Percentiles rank a stretch among this genome's conserved stretches.
Conservation (phyloP, 331 rosid genomes). For the Erythrophleum ivorense region DNA sequence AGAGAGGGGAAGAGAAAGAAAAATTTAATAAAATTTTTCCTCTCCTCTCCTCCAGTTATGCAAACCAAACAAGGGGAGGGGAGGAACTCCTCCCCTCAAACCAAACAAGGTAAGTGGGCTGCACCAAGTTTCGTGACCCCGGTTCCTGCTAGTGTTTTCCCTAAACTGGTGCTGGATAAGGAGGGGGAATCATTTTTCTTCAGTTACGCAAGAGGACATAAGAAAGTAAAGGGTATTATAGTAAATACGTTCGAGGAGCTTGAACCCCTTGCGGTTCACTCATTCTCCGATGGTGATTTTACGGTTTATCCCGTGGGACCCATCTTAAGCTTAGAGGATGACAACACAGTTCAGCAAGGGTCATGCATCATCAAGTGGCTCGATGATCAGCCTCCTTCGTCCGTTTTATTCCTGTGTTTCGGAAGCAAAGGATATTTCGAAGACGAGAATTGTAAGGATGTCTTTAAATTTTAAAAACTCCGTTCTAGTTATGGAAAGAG, state of each 20-base stretch:
- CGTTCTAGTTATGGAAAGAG: too few relatives aligned
- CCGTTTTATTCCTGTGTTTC: conserved; percentile 69
- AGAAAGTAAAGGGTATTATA: conserved; percentile 49
- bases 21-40: too few relatives aligned
- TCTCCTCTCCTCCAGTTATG: too few relatives aligned
- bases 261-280: conserved; percentile 45
- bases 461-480: too few relatives aligned
- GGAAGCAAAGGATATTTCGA: conserved; percentile 61
- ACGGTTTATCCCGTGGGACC: conserved; percentile 64
- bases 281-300: conserved; percentile 7
- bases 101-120: conserved; percentile 40
- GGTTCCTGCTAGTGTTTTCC: conserved; percentile 43
- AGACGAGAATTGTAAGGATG: too few relatives aligned
- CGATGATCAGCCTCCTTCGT: conserved; percentile 53
- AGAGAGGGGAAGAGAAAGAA: too few relatives aligned
- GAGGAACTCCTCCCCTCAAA: too few relatives aligned
- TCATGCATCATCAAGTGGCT: conserved; percentile 57
- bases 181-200: not conserved
- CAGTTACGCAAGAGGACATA: not conserved
- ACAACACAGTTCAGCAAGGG: not conserved
- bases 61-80: too few relatives aligned
- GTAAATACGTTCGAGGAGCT: conserved; percentile 61
- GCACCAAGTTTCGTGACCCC: conserved; percentile 44
- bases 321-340: conserved; percentile 25
- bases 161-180: not conserved